Conservation (phyloP, 2,329 filamentous ascomycete species). For the Microcyclosporella mali region DNA sequence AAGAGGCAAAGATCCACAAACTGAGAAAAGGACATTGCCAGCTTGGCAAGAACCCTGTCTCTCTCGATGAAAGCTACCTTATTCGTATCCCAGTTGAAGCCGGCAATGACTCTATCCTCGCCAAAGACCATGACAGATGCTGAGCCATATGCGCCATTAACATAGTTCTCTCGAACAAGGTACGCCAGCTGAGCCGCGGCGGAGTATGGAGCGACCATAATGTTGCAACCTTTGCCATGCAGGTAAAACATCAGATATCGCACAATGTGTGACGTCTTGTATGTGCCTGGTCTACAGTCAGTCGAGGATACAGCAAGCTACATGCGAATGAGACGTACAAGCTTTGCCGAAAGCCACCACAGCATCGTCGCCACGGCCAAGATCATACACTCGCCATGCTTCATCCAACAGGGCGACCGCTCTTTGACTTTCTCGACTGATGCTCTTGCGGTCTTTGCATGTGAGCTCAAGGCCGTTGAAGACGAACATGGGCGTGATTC, state of each 20-base stretch:
- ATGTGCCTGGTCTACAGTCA: slow-evolving; percentile 54
- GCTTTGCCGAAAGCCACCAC: slow-evolving; percentile 82
- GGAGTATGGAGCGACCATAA: slow-evolving; percentile 79
- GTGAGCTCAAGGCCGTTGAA: slow-evolving; percentile 72
- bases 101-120: slow-evolving; percentile 65
- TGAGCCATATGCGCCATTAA: slow-evolving; percentile 73
- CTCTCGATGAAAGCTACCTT: slow-evolving; percentile 61
- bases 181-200: slow-evolving; percentile 79
- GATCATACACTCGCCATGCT: slow-evolving; percentile 84
- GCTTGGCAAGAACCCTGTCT: slow-evolving; percentile 54
- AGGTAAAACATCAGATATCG: slow-evolving; percentile 71
- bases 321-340: slow-evolving; percentile 45
- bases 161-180: slow-evolving; percentile 63
- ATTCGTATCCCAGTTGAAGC: slow-evolving; percentile 59
- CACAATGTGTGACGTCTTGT: slow-evolving; percentile 65
- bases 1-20: slow-evolving; percentile 60
- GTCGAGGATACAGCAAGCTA: neutral
- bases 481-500: slow-evolving; percentile 76
- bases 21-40: slow-evolving; percentile 60
- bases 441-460: slow-evolving; percentile 22
- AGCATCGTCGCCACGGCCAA: slow-evolving; percentile 69
- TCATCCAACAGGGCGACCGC: slow-evolving; percentile 34
- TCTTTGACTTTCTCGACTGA: slow-evolving; percentile 21
- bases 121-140: slow-evolving; percentile 83
- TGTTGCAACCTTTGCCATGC: slow-evolving; percentile 61